Percentiles rank a stretch among this genome's conserved stretches.
These are phyloP conservation scores for Ophiocordyceps camponoti-saundersi DNA, from an alignment of 2,329 filamentous ascomycete genomes.

Conservation along the genomic window DNA sequence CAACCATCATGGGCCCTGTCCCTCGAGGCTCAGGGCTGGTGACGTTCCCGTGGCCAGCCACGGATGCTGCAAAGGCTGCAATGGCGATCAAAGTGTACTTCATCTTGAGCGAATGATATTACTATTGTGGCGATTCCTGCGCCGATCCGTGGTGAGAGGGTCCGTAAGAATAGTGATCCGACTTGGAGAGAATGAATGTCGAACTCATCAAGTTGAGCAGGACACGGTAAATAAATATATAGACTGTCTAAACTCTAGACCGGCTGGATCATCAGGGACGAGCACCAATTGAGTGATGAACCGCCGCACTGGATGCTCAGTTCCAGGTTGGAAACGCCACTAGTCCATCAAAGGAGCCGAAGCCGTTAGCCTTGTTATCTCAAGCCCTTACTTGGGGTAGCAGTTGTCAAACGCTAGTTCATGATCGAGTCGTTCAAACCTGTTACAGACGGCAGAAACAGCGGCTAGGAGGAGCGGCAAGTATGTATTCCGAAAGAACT, in stretches of 20 bases:
- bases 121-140: no score
- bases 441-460: no score
- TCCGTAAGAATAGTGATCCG: background rate
- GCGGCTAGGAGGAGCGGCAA: no score
- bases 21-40: background rate
- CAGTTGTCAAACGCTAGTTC: no score
- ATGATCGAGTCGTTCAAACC: no score
- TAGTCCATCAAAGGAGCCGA: no score
- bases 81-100: background rate
- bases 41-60: background rate
- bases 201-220: no score
- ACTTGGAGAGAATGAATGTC: background rate
- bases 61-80: background rate
- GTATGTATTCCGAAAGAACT: no score
- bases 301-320: background rate
- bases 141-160: background rate
- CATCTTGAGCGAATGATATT: background rate
- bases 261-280: background rate
- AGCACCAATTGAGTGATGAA: background rate
- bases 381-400: no score
- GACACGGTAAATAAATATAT: background rate
- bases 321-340: background rate
- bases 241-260: background rate
- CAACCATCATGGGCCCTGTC: slow-evolving; percentile 14
- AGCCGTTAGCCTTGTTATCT: no score